phyloP scores from a whole-genome alignment of 2,329 filamentous ascomycete genomes.

The Colletotrichum destructivum region DNA sequence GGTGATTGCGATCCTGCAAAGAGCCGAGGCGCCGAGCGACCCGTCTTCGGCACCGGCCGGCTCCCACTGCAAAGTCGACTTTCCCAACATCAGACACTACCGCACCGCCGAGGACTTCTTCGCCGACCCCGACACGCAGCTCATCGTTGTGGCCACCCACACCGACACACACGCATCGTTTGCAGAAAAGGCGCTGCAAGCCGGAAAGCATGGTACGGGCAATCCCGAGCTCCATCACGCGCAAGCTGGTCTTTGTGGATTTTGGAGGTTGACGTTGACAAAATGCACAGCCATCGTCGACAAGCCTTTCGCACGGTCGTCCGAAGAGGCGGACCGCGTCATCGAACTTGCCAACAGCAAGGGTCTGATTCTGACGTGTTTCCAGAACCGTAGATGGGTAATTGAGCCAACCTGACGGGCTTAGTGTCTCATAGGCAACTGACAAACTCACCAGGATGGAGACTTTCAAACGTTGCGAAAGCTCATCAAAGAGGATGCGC shows the following conservation, averaged over 20 bases:
- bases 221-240: background rate
- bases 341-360: slow-evolving; percentile 63
- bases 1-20: slow-evolving; percentile 64
- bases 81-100: slow-evolving; percentile 68
- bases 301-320: slow-evolving; percentile 76
- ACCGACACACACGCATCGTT: slow-evolving; percentile 66
- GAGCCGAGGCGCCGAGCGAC: slow-evolving; percentile 55
- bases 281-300: slow-evolving; percentile 69
- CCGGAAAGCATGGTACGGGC: slow-evolving; percentile 69
- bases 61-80: slow-evolving; percentile 65
- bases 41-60: slow-evolving; percentile 47
- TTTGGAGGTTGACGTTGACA: background rate
- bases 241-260: background rate
- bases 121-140: slow-evolving; percentile 69
- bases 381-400: slow-evolving; percentile 57
- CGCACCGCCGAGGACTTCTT: slow-evolving; percentile 72
- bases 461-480: slow-evolving; percentile 75
- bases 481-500: slow-evolving; percentile 65
- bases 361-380: slow-evolving; percentile 65
- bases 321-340: slow-evolving; percentile 69
- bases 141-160: slow-evolving; percentile 74
- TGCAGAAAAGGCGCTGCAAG: slow-evolving; percentile 68
- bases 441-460: slow-evolving; percentile 57
- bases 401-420: accelerated
- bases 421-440: background rate